phyloP scores from a whole-genome alignment of 139 green algal genomes.

The Choricystis sp. region DNA sequence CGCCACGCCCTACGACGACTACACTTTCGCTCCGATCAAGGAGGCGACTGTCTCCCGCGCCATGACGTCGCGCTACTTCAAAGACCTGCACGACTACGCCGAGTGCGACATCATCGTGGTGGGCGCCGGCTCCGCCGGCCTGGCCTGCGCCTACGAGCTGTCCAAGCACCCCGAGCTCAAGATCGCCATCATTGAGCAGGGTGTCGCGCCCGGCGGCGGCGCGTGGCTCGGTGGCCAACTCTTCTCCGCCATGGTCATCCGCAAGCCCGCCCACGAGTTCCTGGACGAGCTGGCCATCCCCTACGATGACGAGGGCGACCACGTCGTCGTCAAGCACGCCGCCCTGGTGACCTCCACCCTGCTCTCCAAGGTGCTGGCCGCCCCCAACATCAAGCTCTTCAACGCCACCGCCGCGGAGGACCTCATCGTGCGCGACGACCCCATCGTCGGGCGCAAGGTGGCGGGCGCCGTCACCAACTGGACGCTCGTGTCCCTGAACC shows the following conservation, averaged over 20 bases:
- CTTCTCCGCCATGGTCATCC: slow-evolving; percentile 74
- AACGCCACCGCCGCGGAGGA: slow-evolving; percentile 72
- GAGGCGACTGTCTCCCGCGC: slow-evolving; percentile 52
- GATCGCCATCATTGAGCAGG: slow-evolving; percentile 81
- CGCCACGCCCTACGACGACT: slow-evolving; percentile 6
- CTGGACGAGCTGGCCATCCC: slow-evolving; percentile 65
- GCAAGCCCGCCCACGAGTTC: slow-evolving; percentile 85
- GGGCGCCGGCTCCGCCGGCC: slow-evolving; percentile 51
- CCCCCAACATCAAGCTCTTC: slow-evolving; percentile 95
- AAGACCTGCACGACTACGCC: slow-evolving; percentile 72
- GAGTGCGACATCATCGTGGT: slow-evolving; percentile 40
- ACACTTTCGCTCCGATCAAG: slow-evolving; percentile 52
- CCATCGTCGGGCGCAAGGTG: slow-evolving; percentile 32
- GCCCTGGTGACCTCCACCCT: slow-evolving; percentile 86
- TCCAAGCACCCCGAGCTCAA: slow-evolving; percentile 83
- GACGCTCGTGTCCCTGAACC: slow-evolving; percentile 88
- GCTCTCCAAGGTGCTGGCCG: slow-evolving; percentile 74
- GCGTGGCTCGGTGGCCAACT: slow-evolving; percentile 94
- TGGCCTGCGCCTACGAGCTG: slow-evolving; percentile 88
- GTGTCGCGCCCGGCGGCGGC: slow-evolving; percentile 45
- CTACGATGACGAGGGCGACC: slow-evolving; percentile 87
- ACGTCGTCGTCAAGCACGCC: slow-evolving; percentile 91
- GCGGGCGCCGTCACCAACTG: slow-evolving; percentile 94
- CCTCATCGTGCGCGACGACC: slow-evolving; percentile 42
- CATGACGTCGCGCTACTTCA: slow-evolving; percentile 87